phyloP scores from a whole-genome alignment of 108 stramenopile genomes.

The Nitzschia sp. region DNA sequence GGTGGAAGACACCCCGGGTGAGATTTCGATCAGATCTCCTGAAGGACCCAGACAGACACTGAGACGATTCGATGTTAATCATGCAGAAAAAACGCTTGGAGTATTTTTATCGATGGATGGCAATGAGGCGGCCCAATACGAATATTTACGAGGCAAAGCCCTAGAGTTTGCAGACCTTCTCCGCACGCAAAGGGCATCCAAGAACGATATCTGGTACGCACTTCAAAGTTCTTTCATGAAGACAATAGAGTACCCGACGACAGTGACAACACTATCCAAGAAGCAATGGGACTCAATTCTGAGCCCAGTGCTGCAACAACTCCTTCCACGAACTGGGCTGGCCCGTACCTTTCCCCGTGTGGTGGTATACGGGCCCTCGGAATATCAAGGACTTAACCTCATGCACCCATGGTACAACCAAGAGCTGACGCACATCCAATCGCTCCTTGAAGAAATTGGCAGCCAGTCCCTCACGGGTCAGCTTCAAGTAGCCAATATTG shows the following conservation, averaged over 20 bases:
- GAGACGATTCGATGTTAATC: neutral
- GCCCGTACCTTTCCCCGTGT: too few relatives aligned
- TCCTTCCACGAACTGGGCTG: neutral
- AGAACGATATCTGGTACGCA: neutral
- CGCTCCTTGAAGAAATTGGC: neutral
- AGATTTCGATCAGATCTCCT: neutral
- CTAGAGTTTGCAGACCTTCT: neutral
- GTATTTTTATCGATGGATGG: too few relatives aligned
- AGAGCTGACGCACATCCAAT: too few relatives aligned
- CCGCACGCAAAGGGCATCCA: neutral
- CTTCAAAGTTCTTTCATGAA: neutral
- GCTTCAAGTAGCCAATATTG: neutral
- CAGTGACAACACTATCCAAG: neutral
- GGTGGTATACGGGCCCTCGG: neutral
- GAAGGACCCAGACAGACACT: neutral
- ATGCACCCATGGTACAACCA: conserved; percentile 5
- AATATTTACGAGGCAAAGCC: neutral
- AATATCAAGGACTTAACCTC: neutral
- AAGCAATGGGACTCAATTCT: too few relatives aligned
- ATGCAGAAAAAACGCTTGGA: too few relatives aligned
- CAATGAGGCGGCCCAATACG: neutral
- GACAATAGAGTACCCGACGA: neutral
- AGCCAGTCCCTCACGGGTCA: neutral
- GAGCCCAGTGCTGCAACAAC: neutral
- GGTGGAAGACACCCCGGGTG: neutral